phyloP scores from a whole-genome alignment of 2,329 filamentous ascomycete species.

The Fusarium sp. region DNA sequence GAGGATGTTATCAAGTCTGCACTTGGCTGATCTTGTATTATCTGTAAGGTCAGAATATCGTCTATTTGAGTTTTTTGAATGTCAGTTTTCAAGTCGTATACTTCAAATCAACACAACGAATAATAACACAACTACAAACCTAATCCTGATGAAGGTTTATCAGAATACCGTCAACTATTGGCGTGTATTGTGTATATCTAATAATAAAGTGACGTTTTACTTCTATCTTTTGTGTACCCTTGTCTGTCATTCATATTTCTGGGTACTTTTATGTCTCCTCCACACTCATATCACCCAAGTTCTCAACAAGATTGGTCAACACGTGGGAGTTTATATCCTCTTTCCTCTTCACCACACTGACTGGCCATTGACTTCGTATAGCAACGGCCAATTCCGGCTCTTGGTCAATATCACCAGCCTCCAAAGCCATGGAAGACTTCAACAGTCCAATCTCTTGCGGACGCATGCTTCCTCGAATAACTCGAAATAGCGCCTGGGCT shows the following conservation, averaged over 20 bases:
- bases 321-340: conserved; percentile 42
- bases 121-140: too few relatives aligned
- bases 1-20: background rate
- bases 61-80: too few relatives aligned
- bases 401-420: conserved; percentile 34
- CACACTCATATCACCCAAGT: conserved; percentile 14
- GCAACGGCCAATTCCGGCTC: conserved; percentile 38
- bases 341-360: conserved; percentile 44
- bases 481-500: conserved; percentile 48
- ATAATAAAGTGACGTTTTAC: background rate
- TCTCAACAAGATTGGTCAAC: conserved; percentile 42
- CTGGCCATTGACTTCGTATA: conserved; percentile 48
- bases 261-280: background rate
- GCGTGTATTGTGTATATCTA: background rate
- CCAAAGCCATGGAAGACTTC: conserved; percentile 24
- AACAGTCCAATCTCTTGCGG: conserved; percentile 40
- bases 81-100: too few relatives aligned
- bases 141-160: too few relatives aligned
- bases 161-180: background rate
- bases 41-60: background rate
- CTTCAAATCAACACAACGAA: too few relatives aligned
- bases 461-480: conserved; percentile 50
- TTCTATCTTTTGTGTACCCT: background rate
- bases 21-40: background rate
- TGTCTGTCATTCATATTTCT: too few relatives aligned